Evolutionary conservation across 2,329 filamentous ascomycete genomes (phyloP).

Genomic region (Nothomitra cinnamomea): DNA sequence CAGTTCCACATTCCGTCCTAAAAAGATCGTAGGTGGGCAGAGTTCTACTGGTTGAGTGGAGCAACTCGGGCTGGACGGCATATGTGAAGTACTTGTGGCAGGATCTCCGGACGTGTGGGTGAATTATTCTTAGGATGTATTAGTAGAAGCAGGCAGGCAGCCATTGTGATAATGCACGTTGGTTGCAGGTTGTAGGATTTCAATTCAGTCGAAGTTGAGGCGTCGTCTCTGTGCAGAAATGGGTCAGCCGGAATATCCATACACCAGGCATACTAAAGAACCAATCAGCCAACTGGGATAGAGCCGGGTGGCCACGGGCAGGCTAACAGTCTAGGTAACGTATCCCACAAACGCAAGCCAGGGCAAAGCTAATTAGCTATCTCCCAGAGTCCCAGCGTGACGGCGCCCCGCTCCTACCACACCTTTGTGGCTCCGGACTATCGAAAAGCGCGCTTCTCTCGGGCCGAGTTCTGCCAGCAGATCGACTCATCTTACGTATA

Average conservation of each 20-base stretch:
- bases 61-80: not conserved
- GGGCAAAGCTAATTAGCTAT: no score
- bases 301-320: not conserved
- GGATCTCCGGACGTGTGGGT: not conserved
- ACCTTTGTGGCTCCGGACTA: no score
- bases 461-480: not conserved
- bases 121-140: not conserved
- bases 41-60: not conserved
- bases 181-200: not conserved
- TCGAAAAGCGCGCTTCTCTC: not conserved
- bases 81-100: not conserved
- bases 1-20: not conserved
- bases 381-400: not conserved
- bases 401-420: not conserved
- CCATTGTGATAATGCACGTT: conserved; percentile 1
- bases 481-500: not conserved
- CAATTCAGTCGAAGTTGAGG: not conserved
- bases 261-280: not conserved
- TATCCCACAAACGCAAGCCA: no score
- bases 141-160: conserved; percentile 1
- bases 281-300: not conserved
- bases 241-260: not conserved
- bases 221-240: not conserved
- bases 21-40: not conserved
- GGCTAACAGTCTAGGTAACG: not conserved